Base-by-base conservation (phyloP, 2,329 filamentous ascomycete species). In the Penicillium rolfsii region DNA sequence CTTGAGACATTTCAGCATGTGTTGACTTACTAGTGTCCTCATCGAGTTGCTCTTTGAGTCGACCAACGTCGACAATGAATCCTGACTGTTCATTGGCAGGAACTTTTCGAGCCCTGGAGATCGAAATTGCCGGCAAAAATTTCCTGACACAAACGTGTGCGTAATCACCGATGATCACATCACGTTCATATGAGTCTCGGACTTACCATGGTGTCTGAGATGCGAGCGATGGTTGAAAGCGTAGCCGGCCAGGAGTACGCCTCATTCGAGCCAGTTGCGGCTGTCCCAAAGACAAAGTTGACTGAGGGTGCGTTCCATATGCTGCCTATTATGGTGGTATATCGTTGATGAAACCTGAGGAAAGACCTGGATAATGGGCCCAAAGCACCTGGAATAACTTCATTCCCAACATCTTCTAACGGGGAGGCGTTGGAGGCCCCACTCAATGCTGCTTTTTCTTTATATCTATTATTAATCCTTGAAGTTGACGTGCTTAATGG, bases 71-170 rank as follows among this genome's bases (percentile, higher is more conserved):
- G 14, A 45, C 4, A 19, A 19, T 12, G 41, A 45, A 45, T 45
- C 41, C 1, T 7, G 41, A 45, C 12, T 45, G n/a, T 24, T 45
- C 41, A 45, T 45, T 45, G n/a, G 16, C 41, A 3, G 41, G 41
- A n/a, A 45, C 16, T 22, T 2, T 3, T 45, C 41, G 19, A 19
- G 41, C 41, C 24, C 57, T 56, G 12, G 12, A 59, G n/a, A 26
- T 59, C 56, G 19, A 62, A 59, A 46, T 59, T 59, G 22, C 50
- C n/a, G 12, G 60, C 60, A 9, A 59, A 9, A 59, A 57, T 38
- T 59, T 59, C 24, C 24, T 33, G n/a, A 59, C 52, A 43, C 60
- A 62, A 12, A 58, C 19, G 35, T 62, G 60, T 5, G 57, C 57
- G n/a, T 59, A 57, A 1, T 53, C 43, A 22, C 57, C 57, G n/a